Evolutionary conservation across 805 yeast species (phyloP).

Genomic region (Kodamaea hsintzibuensis): DNA sequence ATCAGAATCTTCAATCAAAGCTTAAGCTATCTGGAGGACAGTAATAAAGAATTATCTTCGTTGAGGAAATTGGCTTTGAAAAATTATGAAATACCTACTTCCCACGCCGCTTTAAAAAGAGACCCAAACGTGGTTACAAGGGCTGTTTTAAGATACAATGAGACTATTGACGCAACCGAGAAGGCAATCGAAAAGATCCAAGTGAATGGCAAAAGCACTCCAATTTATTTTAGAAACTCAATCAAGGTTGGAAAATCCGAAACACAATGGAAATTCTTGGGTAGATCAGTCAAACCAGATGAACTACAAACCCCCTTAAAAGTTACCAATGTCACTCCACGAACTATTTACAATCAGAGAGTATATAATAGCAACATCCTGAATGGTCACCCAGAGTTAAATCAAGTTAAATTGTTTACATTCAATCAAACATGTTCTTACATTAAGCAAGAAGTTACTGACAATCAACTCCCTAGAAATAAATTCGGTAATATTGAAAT

Average conservation of each 20-base stretch:
- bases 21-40: conserved; percentile 3
- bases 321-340: conserved; percentile 18
- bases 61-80: conserved; percentile 23
- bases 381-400: conserved; percentile 19
- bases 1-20: conserved; percentile 20
- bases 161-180: conserved; percentile 16
- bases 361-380: conserved; percentile 18
- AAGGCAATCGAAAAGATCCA: conserved; percentile 17
- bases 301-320: conserved; percentile 21
- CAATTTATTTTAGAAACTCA: conserved; percentile 22
- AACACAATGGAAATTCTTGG: conserved; percentile 36
- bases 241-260: conserved; percentile 30
- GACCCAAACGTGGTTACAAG: conserved; percentile 28
- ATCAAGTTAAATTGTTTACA: conserved; percentile 23
- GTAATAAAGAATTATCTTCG: conserved; percentile 20
- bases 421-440: conserved; percentile 32
- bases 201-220: conserved; percentile 14
- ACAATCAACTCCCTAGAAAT: conserved; percentile 24
- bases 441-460: conserved; percentile 16
- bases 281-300: conserved; percentile 26
- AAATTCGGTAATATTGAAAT: conserved; percentile 34
- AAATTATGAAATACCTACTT: conserved; percentile 25
- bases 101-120: conserved; percentile 26
- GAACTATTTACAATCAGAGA: conserved; percentile 24
- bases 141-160: conserved; percentile 28